A percentile compares a stretch with the other conserved stretches of the same genome.
Conservation (phyloP, 2,329 filamentous ascomycete genomes). For the Ophiostoma himal-ulmi region DNA sequence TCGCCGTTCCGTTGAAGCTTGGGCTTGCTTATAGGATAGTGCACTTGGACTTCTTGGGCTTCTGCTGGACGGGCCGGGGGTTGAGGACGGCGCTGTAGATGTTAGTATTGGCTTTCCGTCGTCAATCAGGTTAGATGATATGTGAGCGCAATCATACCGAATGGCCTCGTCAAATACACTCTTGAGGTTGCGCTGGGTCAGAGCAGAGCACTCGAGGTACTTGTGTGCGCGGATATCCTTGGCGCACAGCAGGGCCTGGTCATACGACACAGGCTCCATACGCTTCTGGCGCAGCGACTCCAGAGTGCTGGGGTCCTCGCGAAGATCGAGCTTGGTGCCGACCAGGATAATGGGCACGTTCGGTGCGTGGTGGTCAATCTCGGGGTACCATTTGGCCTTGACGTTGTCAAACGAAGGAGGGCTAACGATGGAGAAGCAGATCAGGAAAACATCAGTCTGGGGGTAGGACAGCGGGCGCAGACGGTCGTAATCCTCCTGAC, state of each 20-base stretch:
- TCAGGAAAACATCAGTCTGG: slow-evolving; percentile 96
- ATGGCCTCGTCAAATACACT: slow-evolving; percentile 98
- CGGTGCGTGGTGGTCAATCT: slow-evolving; percentile 94
- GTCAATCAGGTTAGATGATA: too few relatives aligned
- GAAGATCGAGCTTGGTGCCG: slow-evolving; percentile 91
- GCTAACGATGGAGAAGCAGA: slow-evolving; percentile 98
- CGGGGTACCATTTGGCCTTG: slow-evolving; percentile 97
- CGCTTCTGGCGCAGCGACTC: slow-evolving; percentile 82
- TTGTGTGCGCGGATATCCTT: slow-evolving; percentile 96
- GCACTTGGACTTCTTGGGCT: slow-evolving; percentile 63
- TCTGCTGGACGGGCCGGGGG: slow-evolving; percentile 53
- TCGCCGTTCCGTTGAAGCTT: slow-evolving; percentile 16
- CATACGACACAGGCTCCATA: slow-evolving; percentile 95
- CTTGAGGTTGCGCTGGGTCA: slow-evolving; percentile 96
- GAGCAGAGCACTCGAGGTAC: slow-evolving; percentile 94
- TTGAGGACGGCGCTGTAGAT: slow-evolving; percentile 60
- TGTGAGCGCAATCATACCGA: slow-evolving; percentile 56
- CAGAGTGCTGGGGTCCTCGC: slow-evolving; percentile 77
- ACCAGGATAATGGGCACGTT: slow-evolving; percentile 95
- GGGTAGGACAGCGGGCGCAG: slow-evolving; percentile 93
- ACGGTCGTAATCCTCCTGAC: slow-evolving; percentile 97
- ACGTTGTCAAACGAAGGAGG: slow-evolving; percentile 98
- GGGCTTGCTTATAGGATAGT: slow-evolving; percentile 53
- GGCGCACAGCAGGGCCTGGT: slow-evolving; percentile 79
- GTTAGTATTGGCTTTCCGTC: background rate